Conservation (phyloP, 305 asterid genomes). For the Plantago coronopus region DNA sequence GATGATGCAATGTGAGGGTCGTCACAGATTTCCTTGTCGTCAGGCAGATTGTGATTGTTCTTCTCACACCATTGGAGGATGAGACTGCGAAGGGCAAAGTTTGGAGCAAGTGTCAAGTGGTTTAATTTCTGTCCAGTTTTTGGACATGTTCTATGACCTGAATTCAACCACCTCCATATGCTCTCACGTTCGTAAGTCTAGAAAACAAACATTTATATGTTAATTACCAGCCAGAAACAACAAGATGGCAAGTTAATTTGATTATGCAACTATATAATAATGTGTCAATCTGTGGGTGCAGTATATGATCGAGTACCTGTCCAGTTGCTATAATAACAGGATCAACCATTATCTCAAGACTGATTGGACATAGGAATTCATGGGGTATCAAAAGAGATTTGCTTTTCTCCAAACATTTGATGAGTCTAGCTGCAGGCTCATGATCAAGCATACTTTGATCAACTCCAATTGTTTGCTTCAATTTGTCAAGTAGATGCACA, state of each 20-base stretch:
- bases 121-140: slow-evolving; percentile 54
- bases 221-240: background rate
- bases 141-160: slow-evolving; percentile 56
- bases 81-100: slow-evolving; percentile 52
- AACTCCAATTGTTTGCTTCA: slow-evolving; percentile 47
- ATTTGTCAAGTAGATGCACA: slow-evolving; percentile 35
- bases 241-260: background rate
- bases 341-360: slow-evolving; percentile 59
- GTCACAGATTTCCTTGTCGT: slow-evolving; percentile 36
- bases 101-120: slow-evolving; percentile 53
- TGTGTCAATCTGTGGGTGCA: too few species aligned
- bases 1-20: slow-evolving; percentile 43
- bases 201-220: slow-evolving; percentile 1
- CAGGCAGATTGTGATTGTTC: slow-evolving; percentile 45
- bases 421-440: slow-evolving; percentile 22
- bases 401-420: slow-evolving; percentile 38
- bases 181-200: slow-evolving; percentile 59
- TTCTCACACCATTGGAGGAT: slow-evolving; percentile 54
- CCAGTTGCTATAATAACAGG: slow-evolving; percentile 64
- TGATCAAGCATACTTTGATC: slow-evolving; percentile 42
- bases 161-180: slow-evolving; percentile 55
- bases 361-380: slow-evolving; percentile 59
- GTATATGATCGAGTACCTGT: slow-evolving; percentile 41
- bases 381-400: slow-evolving; percentile 44
- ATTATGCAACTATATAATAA: too few species aligned